Conservation (phyloP, 2,329 filamentous ascomycete genomes). For the Fusarium sp. region DNA sequence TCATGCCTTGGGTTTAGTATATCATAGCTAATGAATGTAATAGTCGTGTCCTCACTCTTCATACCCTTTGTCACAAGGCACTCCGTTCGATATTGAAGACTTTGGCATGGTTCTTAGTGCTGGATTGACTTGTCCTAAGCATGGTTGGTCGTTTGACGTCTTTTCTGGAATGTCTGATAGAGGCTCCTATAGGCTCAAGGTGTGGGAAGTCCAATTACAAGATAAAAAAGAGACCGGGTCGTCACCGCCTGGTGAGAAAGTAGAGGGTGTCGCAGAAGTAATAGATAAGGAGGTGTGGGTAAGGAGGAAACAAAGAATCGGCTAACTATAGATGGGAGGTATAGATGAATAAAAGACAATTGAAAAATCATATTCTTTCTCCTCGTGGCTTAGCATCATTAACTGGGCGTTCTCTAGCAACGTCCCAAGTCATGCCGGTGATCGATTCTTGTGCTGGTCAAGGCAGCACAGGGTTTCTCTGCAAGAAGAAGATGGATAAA, state of each 20-base stretch:
- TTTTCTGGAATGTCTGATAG: constrained; percentile 71
- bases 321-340: constrained; percentile 5
- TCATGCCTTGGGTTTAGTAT: not conserved
- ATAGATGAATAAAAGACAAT: too few species aligned
- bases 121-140: constrained; percentile 74
- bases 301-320: constrained; percentile 54
- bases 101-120: constrained; percentile 72
- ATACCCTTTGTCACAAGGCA: constrained; percentile 71
- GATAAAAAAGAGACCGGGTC: constrained; percentile 3
- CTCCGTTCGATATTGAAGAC: constrained; percentile 77
- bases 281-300: constrained; percentile 55
- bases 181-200: constrained; percentile 67
- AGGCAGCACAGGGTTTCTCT: too few species aligned
- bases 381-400: not conserved
- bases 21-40: not conserved
- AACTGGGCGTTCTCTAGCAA: too few species aligned
- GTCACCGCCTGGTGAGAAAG: not conserved
- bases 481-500: not conserved
- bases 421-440: too few species aligned
- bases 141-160: constrained; percentile 78
- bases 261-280: not conserved
- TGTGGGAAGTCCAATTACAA: constrained; percentile 73
- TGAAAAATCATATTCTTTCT: too few species aligned
- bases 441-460: too few species aligned
- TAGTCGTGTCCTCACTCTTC: constrained; percentile 76